These are phyloP conservation scores for Erodium moschatum DNA, from an alignment of 441 rosid genomes.

Conservation along the genomic window DNA sequence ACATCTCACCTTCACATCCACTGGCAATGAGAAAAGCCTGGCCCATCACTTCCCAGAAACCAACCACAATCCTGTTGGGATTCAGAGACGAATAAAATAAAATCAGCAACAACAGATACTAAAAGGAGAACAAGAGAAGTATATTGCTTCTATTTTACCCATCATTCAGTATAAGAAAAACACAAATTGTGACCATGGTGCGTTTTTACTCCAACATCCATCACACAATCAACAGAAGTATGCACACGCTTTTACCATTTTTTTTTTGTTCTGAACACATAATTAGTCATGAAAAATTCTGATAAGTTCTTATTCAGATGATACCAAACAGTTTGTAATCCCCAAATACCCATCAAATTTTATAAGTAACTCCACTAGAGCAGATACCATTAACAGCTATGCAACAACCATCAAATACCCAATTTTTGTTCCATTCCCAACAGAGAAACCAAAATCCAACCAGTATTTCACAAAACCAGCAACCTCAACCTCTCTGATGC, in stretches of 20 bases:
- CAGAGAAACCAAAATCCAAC: background rate
- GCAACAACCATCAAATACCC: conserved; percentile 13
- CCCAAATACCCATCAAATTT: background rate
- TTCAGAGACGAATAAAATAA: conserved; percentile 3
- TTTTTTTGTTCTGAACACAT: background rate
- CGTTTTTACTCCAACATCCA: background rate
- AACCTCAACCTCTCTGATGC: conserved; percentile 3
- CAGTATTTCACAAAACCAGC: background rate
- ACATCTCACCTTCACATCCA: conserved; percentile 13
- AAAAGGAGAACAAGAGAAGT: background rate
- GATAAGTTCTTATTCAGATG: background rate
- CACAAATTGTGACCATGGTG: background rate
- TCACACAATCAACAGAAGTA: background rate
- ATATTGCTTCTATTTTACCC: background rate
- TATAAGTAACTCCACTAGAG: background rate
- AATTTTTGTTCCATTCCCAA: background rate
- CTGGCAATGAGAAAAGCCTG: conserved; percentile 15
- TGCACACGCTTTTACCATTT: no score
- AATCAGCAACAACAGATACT: background rate
- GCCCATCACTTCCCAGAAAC: conserved; percentile 13
- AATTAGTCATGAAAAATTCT: background rate
- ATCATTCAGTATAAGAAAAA: background rate
- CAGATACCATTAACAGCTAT: background rate
- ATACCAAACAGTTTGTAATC: background rate
- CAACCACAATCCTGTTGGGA: conserved; percentile 21